Evolutionary conservation across 1,139 yeast species (phyloP).

Genomic region (Torulaspora pretoriensis): DNA sequence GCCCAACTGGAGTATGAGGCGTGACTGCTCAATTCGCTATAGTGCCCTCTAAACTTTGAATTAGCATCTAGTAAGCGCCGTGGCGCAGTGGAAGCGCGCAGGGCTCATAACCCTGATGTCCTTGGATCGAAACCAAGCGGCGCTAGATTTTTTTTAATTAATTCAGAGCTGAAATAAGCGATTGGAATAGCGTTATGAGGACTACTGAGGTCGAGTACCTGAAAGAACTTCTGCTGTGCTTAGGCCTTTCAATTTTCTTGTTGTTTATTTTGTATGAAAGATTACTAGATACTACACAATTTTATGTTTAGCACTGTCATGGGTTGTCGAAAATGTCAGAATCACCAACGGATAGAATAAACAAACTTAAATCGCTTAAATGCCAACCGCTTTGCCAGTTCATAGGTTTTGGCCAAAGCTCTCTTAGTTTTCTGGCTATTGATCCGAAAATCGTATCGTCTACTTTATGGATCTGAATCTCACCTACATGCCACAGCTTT

Average conservation of each 20-base stretch:
- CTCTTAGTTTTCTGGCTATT: constrained; percentile 5
- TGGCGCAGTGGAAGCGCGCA: constrained; percentile 99
- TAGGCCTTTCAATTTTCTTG: background rate
- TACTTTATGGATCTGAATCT: constrained; percentile 7
- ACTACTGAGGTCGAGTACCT: too few species aligned
- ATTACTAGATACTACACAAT: background rate
- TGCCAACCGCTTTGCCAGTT: background rate
- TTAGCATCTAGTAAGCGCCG: constrained; percentile 48
- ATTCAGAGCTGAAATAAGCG: background rate
- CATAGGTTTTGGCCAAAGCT: constrained; percentile 5
- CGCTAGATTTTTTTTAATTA: constrained; percentile 51
- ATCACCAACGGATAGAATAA: constrained; percentile 10
- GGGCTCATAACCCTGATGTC: constrained; percentile 99
- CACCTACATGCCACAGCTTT: constrained; percentile 12
- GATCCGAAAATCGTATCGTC: constrained; percentile 8
- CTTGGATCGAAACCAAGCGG: constrained; percentile 99
- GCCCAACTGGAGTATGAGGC: too few species aligned
- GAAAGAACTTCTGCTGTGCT: too few species aligned
- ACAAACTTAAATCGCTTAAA: constrained; percentile 10
- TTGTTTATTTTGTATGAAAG: background rate
- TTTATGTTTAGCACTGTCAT: constrained; percentile 3
- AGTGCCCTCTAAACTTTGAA: background rate
- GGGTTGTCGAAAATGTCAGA: constrained; percentile 12
- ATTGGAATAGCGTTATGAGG: too few species aligned
- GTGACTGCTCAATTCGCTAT: too few species aligned